Evolutionary conservation across 176 grass and related monocot genomes (phyloP).

Genomic region (Musa beccarii): DNA sequence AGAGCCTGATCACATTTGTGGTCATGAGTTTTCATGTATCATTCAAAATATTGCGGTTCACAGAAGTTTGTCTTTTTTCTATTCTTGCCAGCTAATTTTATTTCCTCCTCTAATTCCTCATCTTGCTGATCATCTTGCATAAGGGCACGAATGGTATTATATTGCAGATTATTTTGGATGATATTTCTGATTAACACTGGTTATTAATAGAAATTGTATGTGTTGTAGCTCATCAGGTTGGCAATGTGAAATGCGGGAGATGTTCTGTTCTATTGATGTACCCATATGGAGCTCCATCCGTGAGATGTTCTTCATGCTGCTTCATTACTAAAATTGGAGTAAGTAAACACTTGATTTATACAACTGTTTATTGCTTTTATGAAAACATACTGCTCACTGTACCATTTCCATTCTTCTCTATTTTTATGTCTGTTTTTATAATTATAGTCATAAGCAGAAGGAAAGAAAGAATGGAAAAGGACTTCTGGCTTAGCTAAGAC

Average conservation of each 20-base stretch:
- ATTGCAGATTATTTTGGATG: background rate
- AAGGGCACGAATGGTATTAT: background rate
- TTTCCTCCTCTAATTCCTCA: background rate
- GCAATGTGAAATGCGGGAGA: constrained; percentile 54
- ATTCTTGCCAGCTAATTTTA: background rate
- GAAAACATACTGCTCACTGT: background rate
- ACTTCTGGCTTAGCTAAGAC: too few species aligned
- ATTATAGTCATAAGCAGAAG: too few species aligned
- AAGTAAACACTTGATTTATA: constrained; percentile 31
- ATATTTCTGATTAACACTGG: background rate
- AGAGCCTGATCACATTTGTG: too few species aligned
- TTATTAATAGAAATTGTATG: constrained; percentile 14
- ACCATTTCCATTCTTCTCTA: background rate
- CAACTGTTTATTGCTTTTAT: background rate
- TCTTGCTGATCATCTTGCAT: background rate
- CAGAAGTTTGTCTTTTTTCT: background rate
- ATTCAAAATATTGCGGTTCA: too few species aligned
- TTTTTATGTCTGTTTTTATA: background rate
- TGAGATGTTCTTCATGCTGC: constrained; percentile 60
- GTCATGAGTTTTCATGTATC: too few species aligned
- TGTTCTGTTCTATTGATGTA: constrained; percentile 73
- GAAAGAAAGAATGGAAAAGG: too few species aligned
- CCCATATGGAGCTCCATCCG: constrained; percentile 66
- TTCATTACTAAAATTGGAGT: constrained; percentile 70
- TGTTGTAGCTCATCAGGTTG: constrained; percentile 66